phyloP scores from a whole-genome alignment of 129 eudicot genomes.

The Logfia minima region DNA sequence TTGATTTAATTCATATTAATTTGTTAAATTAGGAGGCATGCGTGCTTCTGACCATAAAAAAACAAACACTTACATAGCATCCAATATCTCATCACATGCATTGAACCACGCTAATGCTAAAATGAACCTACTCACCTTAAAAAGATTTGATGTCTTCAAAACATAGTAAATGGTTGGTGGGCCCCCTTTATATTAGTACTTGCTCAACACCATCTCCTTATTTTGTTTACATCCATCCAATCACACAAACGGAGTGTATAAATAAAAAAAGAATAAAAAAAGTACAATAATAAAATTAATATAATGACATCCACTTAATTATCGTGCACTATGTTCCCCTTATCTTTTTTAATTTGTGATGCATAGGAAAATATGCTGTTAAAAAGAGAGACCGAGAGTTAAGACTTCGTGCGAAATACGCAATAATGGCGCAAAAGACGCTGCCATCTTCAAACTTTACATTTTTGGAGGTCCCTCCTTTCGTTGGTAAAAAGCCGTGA shows the following conservation, averaged over 20 bases:
- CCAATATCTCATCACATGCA: slow-evolving; percentile 19
- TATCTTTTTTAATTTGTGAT: not conserved
- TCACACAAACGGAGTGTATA: not conserved
- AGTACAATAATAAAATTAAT: not conserved
- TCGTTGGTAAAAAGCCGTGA: not conserved
- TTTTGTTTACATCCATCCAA: not conserved
- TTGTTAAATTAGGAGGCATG: not conserved
- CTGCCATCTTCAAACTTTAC: slow-evolving; percentile 13
- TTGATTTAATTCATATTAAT: not conserved
- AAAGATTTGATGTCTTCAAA: not conserved
- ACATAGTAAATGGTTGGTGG: not conserved
- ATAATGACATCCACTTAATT: slow-evolving; percentile 20
- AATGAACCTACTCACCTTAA: not conserved
- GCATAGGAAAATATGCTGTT: slow-evolving; percentile 1
- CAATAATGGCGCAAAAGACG: slow-evolving; percentile 28
- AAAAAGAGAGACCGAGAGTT: slow-evolving; percentile 30
- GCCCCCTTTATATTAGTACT: not conserved
- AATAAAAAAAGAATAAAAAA: not conserved
- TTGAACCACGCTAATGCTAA: slow-evolving; percentile 9
- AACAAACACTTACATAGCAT: slow-evolving; percentile 13
- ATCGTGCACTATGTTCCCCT: slow-evolving; percentile 20
- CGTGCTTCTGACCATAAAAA: slow-evolving; percentile 1
- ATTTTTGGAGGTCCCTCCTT: not conserved
- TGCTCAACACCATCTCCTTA: not conserved
- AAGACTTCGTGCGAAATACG: slow-evolving; percentile 31